Conservation (phyloP, 2,329 filamentous ascomycete genomes). For the Aspergillus nomiae region DNA sequence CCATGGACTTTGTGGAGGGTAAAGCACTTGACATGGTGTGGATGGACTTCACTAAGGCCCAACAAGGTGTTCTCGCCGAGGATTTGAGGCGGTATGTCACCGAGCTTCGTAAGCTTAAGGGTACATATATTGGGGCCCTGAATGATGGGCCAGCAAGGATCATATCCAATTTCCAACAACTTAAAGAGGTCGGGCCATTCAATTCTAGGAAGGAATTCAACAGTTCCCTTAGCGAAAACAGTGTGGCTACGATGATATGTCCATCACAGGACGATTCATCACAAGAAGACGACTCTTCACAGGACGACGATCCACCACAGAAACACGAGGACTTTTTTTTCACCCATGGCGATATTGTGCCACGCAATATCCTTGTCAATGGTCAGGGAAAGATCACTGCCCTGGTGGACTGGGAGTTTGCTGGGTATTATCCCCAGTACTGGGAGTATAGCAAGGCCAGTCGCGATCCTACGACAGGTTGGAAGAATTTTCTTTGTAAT, state of each 20-base stretch:
- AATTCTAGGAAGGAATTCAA: not conserved
- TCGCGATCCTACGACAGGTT: not conserved
- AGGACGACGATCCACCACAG: too few species aligned
- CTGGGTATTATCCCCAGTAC: not conserved
- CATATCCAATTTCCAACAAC: not conserved
- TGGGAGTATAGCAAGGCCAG: not conserved
- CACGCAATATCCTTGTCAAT: not conserved
- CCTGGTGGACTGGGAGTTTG: not conserved
- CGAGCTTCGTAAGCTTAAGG: not conserved
- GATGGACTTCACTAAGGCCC: not conserved
- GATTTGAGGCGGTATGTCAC: not conserved
- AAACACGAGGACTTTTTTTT: not conserved
- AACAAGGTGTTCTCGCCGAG: not conserved
- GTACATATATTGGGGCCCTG: not conserved
- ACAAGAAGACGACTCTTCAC: too few species aligned
- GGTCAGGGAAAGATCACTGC: not conserved
- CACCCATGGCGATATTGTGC: not conserved
- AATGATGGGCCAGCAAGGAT: not conserved
- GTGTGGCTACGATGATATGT: not conserved
- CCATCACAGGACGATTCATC: not conserved
- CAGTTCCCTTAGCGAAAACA: not conserved
- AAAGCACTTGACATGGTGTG: not conserved
- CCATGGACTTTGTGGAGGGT: not conserved
- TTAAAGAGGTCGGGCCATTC: not conserved
- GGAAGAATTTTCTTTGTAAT: not conserved